Conservation (phyloP, 2,329 filamentous ascomycete species). For the Tolypocladium nubicola region DNA sequence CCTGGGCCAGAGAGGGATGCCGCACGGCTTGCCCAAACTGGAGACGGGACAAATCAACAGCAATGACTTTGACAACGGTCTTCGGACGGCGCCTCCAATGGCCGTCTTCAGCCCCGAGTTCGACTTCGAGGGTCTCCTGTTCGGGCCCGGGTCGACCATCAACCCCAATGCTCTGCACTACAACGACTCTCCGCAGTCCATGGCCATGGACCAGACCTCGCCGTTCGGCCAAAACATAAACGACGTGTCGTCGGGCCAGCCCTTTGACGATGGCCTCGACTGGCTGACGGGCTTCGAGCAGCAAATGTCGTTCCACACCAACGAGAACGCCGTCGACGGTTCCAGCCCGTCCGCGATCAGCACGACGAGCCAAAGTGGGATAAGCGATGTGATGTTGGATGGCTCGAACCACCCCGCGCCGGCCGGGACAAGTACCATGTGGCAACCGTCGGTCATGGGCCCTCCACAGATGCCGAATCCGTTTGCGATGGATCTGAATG, state of each 20-base stretch:
- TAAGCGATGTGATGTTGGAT: slow-evolving; percentile 87
- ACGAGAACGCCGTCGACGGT: slow-evolving; percentile 77
- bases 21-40: slow-evolving; percentile 66
- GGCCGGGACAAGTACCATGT: slow-evolving; percentile 48
- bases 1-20: slow-evolving; percentile 54
- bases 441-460: slow-evolving; percentile 59
- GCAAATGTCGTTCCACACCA: slow-evolving; percentile 58
- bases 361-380: slow-evolving; percentile 82
- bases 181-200: slow-evolving; percentile 62
- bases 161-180: slow-evolving; percentile 74
- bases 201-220: slow-evolving; percentile 51
- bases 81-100: slow-evolving; percentile 67
- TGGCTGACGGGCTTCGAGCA: slow-evolving; percentile 76
- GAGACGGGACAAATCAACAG: slow-evolving; percentile 63
- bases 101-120: slow-evolving; percentile 51
- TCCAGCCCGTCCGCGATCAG: slow-evolving; percentile 95
- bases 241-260: slow-evolving; percentile 46
- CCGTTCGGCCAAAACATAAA: slow-evolving; percentile 47
- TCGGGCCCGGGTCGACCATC: slow-evolving; percentile 56
- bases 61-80: slow-evolving; percentile 54
- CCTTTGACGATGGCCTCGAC: slow-evolving; percentile 70
- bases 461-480: slow-evolving; percentile 58
- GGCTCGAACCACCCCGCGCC: slow-evolving; percentile 56
- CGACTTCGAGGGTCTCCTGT: slow-evolving; percentile 44
- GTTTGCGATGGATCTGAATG: slow-evolving; percentile 66